Conservation (phyloP, 768 basidiomycete species). For the Tylopilus felleus region DNA sequence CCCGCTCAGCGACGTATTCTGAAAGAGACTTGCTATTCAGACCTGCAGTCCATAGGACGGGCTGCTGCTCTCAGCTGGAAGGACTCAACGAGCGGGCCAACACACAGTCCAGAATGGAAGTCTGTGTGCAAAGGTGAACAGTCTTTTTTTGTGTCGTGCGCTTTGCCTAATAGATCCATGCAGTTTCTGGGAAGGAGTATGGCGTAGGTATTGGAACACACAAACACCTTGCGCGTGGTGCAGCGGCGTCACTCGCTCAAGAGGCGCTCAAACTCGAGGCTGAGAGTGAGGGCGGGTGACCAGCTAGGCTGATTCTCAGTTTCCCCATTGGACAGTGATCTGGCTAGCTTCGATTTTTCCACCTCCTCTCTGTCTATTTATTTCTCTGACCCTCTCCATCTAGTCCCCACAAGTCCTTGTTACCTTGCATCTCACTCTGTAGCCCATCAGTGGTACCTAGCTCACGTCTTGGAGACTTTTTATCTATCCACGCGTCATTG, state of each 20-base stretch:
- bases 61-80: constrained; percentile 52
- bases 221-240: constrained; percentile 51
- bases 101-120: constrained; percentile 51
- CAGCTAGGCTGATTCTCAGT: background rate
- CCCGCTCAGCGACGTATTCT: background rate
- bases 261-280: constrained; percentile 31
- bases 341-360: background rate
- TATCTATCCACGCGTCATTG: constrained; percentile 9
- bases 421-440: constrained; percentile 5
- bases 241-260: constrained; percentile 35
- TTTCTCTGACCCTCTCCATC: background rate
- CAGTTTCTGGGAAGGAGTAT: constrained; percentile 51
- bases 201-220: constrained; percentile 49
- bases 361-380: constrained; percentile 3
- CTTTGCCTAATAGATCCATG: constrained; percentile 11
- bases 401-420: background rate
- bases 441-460: constrained; percentile 3
- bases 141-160: constrained; percentile 8
- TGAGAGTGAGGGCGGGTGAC: constrained; percentile 16
- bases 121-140: constrained; percentile 55
- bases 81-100: constrained; percentile 43
- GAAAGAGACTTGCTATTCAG: constrained; percentile 31
- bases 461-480: constrained; percentile 5
- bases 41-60: constrained; percentile 48
- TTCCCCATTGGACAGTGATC: background rate